Conservation (phyloP, 1,284 basidiomycete genomes). For the Pterula multifida region DNA sequence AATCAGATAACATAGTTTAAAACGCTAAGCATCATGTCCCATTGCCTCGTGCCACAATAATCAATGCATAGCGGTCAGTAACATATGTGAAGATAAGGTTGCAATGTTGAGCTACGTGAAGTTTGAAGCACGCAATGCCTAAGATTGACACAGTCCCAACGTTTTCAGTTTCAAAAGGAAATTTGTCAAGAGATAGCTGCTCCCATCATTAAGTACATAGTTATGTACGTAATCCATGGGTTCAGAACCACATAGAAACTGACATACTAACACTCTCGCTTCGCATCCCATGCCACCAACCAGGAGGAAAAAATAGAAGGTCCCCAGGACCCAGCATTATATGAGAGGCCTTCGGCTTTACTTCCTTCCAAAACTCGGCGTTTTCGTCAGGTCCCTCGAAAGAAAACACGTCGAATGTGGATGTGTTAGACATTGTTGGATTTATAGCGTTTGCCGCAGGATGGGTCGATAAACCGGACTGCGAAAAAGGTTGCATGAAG, state of each 20-base stretch:
- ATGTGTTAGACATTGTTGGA: constrained; percentile 52
- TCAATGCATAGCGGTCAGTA: too few relatives aligned
- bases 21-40: too few relatives aligned
- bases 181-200: too few relatives aligned
- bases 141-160: too few relatives aligned
- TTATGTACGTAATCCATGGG: too few relatives aligned
- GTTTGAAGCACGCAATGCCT: too few relatives aligned
- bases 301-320: constrained; percentile 75
- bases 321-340: constrained; percentile 72
- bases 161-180: too few relatives aligned
- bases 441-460: constrained; percentile 25
- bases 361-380: constrained; percentile 43
- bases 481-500: constrained; percentile 43
- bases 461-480: constrained; percentile 12
- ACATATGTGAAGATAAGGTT: too few relatives aligned
- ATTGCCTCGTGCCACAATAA: too few relatives aligned
- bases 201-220: too few relatives aligned
- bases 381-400: constrained; percentile 18
- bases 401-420: constrained; percentile 55
- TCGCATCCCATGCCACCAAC: constrained; percentile 91
- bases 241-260: constrained; percentile 75
- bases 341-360: constrained; percentile 52
- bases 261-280: constrained; percentile 62
- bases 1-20: too few relatives aligned
- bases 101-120: too few relatives aligned